These are phyloP conservation scores for Colletotrichum melonis DNA, from an alignment of 2,329 filamentous ascomycete genomes.

Conservation along the genomic window DNA sequence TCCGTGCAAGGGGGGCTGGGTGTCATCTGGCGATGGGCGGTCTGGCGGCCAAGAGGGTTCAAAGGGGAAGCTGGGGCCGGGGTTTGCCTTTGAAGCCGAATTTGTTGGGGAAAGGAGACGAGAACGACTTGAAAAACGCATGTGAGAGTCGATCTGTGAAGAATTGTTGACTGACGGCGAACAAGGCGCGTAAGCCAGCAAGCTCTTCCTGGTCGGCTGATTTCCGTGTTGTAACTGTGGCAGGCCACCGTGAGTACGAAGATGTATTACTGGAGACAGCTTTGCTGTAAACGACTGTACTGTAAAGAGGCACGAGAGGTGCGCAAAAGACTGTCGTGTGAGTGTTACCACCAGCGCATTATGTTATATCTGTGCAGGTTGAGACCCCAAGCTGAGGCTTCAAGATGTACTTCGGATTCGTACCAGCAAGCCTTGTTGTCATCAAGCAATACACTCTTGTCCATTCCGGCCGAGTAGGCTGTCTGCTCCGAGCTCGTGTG, in stretches of 20 bases:
- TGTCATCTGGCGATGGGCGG: conserved; percentile 34
- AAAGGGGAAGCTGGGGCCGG: conserved; percentile 33
- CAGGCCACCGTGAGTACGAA: background rate
- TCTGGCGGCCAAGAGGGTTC: conserved; percentile 35
- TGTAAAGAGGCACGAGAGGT: background rate
- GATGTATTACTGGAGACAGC: background rate
- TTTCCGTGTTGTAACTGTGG: background rate
- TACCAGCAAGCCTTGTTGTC: background rate
- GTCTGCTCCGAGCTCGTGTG: background rate
- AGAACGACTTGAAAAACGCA: background rate
- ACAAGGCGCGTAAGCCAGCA: conserved; percentile 2
- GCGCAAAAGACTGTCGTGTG: too few species aligned
- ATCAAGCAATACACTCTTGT: background rate
- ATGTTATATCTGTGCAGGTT: background rate
- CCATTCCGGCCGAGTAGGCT: conserved; percentile 3
- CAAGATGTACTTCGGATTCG: background rate
- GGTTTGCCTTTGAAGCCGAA: conserved; percentile 30
- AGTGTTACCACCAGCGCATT: background rate
- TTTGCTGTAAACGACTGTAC: background rate
- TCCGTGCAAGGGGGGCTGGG: conserved; percentile 18
- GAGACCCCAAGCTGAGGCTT: background rate
- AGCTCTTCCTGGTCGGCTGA: conserved; percentile 11
- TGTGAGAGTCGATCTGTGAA: conserved; percentile 30
- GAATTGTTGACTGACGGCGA: conserved; percentile 29
- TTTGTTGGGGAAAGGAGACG: conserved; percentile 32